Evolutionary conservation across 306 rosid genomes (phyloP).

Genomic region (Morella rubra): DNA sequence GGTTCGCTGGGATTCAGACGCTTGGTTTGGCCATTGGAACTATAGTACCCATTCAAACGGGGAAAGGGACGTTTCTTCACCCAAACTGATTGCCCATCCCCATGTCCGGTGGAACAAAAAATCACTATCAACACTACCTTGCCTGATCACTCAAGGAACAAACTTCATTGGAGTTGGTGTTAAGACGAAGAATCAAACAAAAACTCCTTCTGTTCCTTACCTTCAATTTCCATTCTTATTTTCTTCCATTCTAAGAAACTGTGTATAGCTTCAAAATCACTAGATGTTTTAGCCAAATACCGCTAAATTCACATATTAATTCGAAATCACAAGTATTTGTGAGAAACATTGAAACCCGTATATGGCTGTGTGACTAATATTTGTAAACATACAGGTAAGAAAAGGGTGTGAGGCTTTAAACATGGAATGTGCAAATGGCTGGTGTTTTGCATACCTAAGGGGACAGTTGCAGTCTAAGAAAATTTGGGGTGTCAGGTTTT

Average conservation of each 20-base stretch:
- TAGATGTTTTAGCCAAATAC: slow-evolving; percentile 8
- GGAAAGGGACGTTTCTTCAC: neutral
- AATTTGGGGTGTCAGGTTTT: neutral
- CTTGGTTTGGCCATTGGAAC: neutral
- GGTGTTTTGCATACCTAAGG: neutral
- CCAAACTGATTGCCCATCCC: neutral
- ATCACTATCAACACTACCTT: neutral
- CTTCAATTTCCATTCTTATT: neutral
- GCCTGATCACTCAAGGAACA: neutral
- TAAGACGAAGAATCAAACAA: neutral
- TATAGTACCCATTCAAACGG: neutral
- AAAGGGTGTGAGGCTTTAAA: neutral
- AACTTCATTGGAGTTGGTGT: neutral
- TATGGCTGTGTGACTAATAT: neutral
- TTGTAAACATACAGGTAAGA: neutral
- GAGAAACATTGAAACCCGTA: neutral
- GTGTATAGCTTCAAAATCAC: slow-evolving; percentile 1
- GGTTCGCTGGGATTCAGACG: neutral
- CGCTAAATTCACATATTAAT: neutral
- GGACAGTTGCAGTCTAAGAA: neutral
- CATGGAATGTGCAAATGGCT: neutral
- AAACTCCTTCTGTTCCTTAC: neutral
- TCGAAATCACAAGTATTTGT: neutral
- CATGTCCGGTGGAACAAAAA: neutral
- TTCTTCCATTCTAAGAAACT: neutral